Base-by-base conservation (phyloP, 345 rosid species). In the Bruguiera sexangula region DNA sequence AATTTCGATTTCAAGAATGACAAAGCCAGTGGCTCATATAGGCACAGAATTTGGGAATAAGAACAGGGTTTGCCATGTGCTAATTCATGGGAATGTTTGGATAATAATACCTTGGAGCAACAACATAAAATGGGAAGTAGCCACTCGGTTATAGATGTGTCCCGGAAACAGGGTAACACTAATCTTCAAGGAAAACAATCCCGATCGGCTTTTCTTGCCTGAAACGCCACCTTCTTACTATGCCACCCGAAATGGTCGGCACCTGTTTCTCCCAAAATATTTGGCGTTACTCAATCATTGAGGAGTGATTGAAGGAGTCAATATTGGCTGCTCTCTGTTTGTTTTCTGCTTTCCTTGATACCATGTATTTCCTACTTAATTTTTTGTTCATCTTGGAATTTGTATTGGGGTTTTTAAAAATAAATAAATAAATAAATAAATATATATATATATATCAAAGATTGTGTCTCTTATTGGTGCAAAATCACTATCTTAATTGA, bases 161-260 rank as follows among this genome's bases (percentile, higher is more conserved):
- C 73, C 48, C 24, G 56, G 0, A 34, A 54, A 65, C 26, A 69
- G 73, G 79, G 39, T 54, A 69, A 75, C 74, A 69, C 50, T 53
- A 37, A 63, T 51, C 36, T 68, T 60, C 51, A 68, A 71, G 68
- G 52, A 70, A 43, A 52, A 80, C 74, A 60, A 32, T 19, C 37
- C 29, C 22, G 21, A 30, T 56, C 22, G 24, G 63, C 54, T 53
- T 56, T 10, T 69, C 63, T 29, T 55, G 65, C 64, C 63, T 56
- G 9, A 22, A 30, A 5, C 39, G 57, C 21, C 32, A 27, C 34
- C 34, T 24, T 70, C 39, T n/a, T 36, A 62, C 32, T 50, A 18
- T 4, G 39, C 50, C 20, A 10, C 22, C 18, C 62, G 55, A 62
- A 67, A 26, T 67, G 60, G 26, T 24, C 30, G 32, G 26, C 62